Evolutionary conservation across 495 filamentous ascomycete species (phyloP).

Genomic region (Neurospora sp.): DNA sequence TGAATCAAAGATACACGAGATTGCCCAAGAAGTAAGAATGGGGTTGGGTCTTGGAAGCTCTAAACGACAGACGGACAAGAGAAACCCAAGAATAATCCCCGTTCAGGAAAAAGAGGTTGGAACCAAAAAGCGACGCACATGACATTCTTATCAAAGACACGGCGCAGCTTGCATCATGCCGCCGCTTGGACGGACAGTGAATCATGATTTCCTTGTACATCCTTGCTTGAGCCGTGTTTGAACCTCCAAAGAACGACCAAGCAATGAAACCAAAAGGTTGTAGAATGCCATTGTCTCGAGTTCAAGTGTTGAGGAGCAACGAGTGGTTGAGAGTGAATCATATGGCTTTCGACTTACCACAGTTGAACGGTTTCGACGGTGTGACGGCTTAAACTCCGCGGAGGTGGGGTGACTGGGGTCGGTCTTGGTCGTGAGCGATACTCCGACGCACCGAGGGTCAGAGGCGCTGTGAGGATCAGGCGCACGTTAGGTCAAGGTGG

Average conservation of each 20-base stretch:
- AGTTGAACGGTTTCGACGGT: not conserved
- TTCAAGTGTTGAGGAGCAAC: constrained; percentile 5
- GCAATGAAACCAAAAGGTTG: not conserved
- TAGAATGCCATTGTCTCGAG: constrained; percentile 4
- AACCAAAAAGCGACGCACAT: not conserved
- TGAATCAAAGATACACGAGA: not conserved
- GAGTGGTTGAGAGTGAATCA: constrained; percentile 14
- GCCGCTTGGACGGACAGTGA: not conserved
- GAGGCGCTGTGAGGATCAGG: constrained; percentile 6
- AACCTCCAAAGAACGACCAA: not conserved
- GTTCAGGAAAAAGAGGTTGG: not conserved
- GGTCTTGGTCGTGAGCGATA: not conserved
- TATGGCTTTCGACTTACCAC: constrained; percentile 3
- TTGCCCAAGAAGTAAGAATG: not conserved
- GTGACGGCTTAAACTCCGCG: not conserved
- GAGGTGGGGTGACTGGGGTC: not conserved
- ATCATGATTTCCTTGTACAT: not conserved
- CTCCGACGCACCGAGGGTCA: not conserved
- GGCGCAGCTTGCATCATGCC: not conserved
- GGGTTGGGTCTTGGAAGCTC: not conserved
- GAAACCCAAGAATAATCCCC: not conserved
- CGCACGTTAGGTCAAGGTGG: constrained; percentile 18
- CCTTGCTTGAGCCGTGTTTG: not conserved
- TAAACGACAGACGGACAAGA: not conserved
- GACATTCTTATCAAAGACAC: not conserved